Base-by-base conservation (phyloP, 2,329 filamentous ascomycete genomes). In the Colletotrichum endophyticum region DNA sequence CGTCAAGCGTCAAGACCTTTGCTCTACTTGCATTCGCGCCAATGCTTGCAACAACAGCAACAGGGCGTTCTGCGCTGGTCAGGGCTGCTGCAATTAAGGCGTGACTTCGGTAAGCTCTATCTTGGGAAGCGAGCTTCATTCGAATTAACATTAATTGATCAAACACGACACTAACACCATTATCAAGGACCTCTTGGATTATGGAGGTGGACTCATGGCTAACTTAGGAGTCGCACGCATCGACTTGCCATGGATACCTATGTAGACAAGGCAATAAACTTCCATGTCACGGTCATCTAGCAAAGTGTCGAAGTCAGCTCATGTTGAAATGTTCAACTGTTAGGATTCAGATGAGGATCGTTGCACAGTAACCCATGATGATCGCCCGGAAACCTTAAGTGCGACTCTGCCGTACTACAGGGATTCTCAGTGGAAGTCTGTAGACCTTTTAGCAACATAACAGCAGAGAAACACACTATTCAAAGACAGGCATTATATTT, bases 381-480 rank as follows among this genome's bases (percentile, higher is more conserved):
- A 49, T 49, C 9, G 11, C 12, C n/a, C n/a, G 12, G 2, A 53
- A 53, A 53, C 44, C n/a, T 53, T 13, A 13, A 53, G 2, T 49
- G 11, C 44, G n/a, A 49, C 9, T 22, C 11, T 22, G 4, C n/a
- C 44, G n/a, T 49, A 49, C 1, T 49, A n/a, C 11, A 12, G 44
- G 11, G 11, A 49, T 49, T 1, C n/a, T 3, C 11, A 22, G n/a
- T 1, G 12, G 1, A 22, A 13, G n/a, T 8, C 44, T 8, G 0
- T 2, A 7, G 11, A 53, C 44, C n/a, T 4, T 53, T 0, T 53
- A 13, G n/a, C 3, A 1, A 22, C 44, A 22, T 13, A 8, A 7
- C n/a, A 49, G 44, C 9, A n/a, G 19, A 44, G 19, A 19, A 44
- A n/a, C 16, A n/a, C 9, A 9, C 8, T 2, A 6, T 6, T 44